Evolutionary conservation across 371 early-diverging fungal species (phyloP).

Genomic region (Mortierella sp.): DNA sequence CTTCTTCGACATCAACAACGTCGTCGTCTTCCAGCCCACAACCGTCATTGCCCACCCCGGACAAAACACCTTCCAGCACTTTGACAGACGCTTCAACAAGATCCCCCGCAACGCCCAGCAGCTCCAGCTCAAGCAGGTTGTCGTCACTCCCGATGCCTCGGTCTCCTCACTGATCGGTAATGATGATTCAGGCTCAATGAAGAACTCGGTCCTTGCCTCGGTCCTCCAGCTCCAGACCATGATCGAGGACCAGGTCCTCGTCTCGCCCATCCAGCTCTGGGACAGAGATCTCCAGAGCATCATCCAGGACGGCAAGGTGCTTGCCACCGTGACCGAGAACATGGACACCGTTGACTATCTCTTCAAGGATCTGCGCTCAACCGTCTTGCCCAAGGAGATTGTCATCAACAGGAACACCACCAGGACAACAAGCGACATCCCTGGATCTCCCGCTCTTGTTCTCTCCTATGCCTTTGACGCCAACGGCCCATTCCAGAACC

Average conservation of each 20-base stretch:
- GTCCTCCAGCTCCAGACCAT: constrained; percentile 65
- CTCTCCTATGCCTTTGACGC: constrained; percentile 71
- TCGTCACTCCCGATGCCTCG: constrained; percentile 57
- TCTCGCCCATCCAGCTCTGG: constrained; percentile 61
- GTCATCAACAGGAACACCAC: constrained; percentile 37
- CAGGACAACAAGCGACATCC: not conserved
- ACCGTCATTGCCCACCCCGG: constrained; percentile 63
- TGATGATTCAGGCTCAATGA: constrained; percentile 33
- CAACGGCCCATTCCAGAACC: constrained; percentile 62
- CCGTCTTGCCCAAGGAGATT: constrained; percentile 21
- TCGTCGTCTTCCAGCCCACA: constrained; percentile 66
- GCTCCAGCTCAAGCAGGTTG: constrained; percentile 69
- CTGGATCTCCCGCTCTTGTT: constrained; percentile 53
- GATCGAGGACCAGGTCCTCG: constrained; percentile 67
- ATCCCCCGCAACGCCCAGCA: constrained; percentile 64
- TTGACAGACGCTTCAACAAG: constrained; percentile 56
- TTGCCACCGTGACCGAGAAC: constrained; percentile 57
- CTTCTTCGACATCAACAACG: constrained; percentile 69
- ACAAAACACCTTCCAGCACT: constrained; percentile 53
- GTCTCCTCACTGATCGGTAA: constrained; percentile 12
- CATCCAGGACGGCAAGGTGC: constrained; percentile 53
- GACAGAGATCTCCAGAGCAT: constrained; percentile 49
- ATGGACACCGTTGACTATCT: constrained; percentile 57
- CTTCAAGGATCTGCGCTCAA: constrained; percentile 58
- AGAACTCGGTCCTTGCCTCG: constrained; percentile 60